Percentiles rank a stretch among this genome's conserved stretches.
Conservation (phyloP, 2,329 filamentous ascomycete genomes). For the Aureobasidium lini region DNA sequence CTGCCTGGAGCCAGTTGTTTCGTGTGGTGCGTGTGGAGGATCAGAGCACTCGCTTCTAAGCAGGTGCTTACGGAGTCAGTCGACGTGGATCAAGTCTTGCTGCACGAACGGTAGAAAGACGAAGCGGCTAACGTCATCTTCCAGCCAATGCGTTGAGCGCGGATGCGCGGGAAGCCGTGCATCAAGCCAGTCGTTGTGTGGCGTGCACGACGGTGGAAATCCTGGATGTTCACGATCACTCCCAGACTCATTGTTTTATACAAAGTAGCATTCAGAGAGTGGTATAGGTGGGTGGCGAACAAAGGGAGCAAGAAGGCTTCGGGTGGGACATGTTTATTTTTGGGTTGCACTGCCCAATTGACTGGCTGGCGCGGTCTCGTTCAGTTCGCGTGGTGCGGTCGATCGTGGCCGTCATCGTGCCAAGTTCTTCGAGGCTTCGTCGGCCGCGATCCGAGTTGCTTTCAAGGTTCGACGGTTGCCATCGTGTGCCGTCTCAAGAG, state of each 20-base stretch:
- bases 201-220: conserved; percentile 1
- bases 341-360: conserved; percentile 2
- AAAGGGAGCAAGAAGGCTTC: background rate
- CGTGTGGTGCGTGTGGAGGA: background rate
- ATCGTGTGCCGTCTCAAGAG: conserved; percentile 6
- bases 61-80: conserved; percentile 4
- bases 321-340: background rate
- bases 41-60: background rate
- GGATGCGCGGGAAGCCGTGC: conserved; percentile 1
- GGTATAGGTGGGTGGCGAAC: conserved; percentile 5
- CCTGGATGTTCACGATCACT: background rate
- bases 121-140: background rate
- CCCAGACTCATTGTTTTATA: background rate
- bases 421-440: conserved; percentile 6
- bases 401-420: conserved; percentile 9
- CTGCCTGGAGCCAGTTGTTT: background rate
- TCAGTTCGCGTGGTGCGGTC: background rate
- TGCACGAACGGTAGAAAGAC: conserved; percentile 6
- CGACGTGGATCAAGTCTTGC: conserved; percentile 3
- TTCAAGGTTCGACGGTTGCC: conserved; percentile 8
- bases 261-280: background rate
- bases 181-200: background rate
- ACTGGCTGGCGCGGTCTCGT: background rate
- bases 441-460: conserved; percentile 1
- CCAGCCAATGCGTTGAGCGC: background rate